phyloP scores from a whole-genome alignment of 2,329 filamentous ascomycete genomes.

The Fusarium sp. region DNA sequence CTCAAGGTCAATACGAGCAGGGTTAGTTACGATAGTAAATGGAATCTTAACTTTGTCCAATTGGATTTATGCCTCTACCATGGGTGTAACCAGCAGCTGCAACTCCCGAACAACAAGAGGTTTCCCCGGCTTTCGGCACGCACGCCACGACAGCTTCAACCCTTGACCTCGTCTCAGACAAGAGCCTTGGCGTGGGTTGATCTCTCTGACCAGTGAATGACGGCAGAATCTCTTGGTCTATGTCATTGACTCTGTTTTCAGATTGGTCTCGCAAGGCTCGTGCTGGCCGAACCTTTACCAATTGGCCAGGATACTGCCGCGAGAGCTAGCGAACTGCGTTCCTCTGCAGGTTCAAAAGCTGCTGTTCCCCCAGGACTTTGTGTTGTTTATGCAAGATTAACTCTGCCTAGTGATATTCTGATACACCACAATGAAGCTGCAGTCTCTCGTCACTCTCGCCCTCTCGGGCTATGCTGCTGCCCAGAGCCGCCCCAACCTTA shows the following conservation, averaged over 20 bases:
- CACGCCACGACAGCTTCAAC: slow-evolving; percentile 15
- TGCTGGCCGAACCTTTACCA: slow-evolving; percentile 9
- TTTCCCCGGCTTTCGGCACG: slow-evolving; percentile 14
- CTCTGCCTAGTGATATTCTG: slow-evolving; percentile 1
- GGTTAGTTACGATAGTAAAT: slow-evolving; percentile 28
- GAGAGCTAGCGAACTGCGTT: slow-evolving; percentile 1
- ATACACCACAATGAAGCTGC: slow-evolving; percentile 38
- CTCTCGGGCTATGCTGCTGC: slow-evolving; percentile 34
- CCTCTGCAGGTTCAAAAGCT: slow-evolving; percentile 15
- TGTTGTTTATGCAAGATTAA: slow-evolving; percentile 3
- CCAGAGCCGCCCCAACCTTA: slow-evolving; percentile 38
- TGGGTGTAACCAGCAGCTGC: slow-evolving; percentile 10
- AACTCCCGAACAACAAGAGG: slow-evolving; percentile 8
- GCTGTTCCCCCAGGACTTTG: neutral
- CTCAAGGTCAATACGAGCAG: slow-evolving; percentile 7
- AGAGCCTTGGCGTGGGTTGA: slow-evolving; percentile 27
- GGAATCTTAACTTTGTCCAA: slow-evolving; percentile 8
- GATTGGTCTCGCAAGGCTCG: slow-evolving; percentile 18
- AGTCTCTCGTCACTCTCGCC: slow-evolving; percentile 32
- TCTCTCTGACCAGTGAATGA: slow-evolving; percentile 30
- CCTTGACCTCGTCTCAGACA: slow-evolving; percentile 5
- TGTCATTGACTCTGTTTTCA: slow-evolving; percentile 40
- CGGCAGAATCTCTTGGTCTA: slow-evolving; percentile 33
- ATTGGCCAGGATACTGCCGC: slow-evolving; percentile 26
- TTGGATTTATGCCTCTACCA: slow-evolving; percentile 9